Conservation (phyloP, 2,329 filamentous ascomycete genomes). For the Penicillium sp. region DNA sequence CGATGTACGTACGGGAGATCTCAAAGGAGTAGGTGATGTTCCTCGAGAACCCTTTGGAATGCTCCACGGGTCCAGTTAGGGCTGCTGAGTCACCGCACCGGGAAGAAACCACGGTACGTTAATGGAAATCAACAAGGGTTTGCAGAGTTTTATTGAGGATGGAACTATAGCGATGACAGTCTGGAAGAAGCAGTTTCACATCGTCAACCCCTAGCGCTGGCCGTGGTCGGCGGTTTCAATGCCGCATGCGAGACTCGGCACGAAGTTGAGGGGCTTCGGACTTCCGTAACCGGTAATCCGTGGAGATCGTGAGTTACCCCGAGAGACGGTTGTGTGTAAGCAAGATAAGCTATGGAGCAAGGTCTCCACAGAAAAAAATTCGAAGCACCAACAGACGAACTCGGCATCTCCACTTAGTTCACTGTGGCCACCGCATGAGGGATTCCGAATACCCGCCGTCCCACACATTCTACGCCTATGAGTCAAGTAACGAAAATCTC, state of each 20-base stretch:
- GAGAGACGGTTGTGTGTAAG: slow-evolving; percentile 12
- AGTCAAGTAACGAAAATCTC: neutral
- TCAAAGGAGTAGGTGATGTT: neutral
- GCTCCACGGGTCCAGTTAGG: neutral
- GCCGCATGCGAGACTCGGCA: neutral
- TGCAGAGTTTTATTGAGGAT: neutral
- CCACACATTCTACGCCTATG: neutral
- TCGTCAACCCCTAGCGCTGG: neutral
- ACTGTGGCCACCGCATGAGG: neutral
- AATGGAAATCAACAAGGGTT: neutral
- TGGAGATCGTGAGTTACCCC: slow-evolving; percentile 25
- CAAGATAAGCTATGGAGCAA: slow-evolving; percentile 24
- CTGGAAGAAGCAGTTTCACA: neutral
- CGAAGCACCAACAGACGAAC: slow-evolving; percentile 26
- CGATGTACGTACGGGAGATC: neutral
- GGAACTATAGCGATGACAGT: neutral
- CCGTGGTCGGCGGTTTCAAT: neutral
- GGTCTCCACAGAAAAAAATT: slow-evolving; percentile 28
- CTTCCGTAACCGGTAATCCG: slow-evolving; percentile 25
- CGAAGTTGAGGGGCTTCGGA: slow-evolving; percentile 22
- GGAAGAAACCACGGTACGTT: neutral
- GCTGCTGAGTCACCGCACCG: neutral
- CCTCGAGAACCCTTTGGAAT: neutral
- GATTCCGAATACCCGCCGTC: neutral
- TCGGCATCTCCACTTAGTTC: neutral